phyloP scores from a whole-genome alignment of 768 basidiomycete species.

The Paxillus rubicundulus region DNA sequence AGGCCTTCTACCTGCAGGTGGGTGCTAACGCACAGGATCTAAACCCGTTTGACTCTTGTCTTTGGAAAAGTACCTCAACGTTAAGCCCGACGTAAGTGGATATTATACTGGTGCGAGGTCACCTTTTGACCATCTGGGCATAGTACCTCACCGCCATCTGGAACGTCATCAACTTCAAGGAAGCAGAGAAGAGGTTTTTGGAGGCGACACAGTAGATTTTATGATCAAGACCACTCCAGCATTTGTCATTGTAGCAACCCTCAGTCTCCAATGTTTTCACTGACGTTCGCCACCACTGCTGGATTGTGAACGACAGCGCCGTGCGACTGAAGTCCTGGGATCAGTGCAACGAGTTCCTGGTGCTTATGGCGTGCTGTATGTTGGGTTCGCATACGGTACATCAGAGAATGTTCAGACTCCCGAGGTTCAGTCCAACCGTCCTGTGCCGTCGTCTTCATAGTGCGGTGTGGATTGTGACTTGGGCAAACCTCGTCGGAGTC shows the following conservation, averaged over 20 bases:
- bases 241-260: constrained; percentile 7
- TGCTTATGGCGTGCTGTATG: too few species aligned
- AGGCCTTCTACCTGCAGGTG: constrained; percentile 65
- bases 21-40: background rate
- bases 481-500: too few species aligned
- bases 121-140: constrained; percentile 2
- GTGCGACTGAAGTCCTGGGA: background rate
- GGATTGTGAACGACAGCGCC: background rate
- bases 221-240: background rate
- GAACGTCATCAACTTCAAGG: constrained; percentile 94
- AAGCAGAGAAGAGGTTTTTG: constrained; percentile 65
- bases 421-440: background rate
- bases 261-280: background rate
- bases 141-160: constrained; percentile 95
- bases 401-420: background rate
- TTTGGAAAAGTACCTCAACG: constrained; percentile 73
- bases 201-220: constrained; percentile 35
- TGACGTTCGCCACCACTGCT: background rate
- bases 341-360: too few species aligned
- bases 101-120: background rate
- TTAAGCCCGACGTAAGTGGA: constrained; percentile 83
- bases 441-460: background rate
- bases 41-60: constrained; percentile 11
- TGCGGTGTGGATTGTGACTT: background rate
- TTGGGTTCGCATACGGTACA: background rate